These are phyloP conservation scores for Apiospora rasikravindrae DNA, from an alignment of 2,329 filamentous ascomycete genomes.

Conservation along the genomic window DNA sequence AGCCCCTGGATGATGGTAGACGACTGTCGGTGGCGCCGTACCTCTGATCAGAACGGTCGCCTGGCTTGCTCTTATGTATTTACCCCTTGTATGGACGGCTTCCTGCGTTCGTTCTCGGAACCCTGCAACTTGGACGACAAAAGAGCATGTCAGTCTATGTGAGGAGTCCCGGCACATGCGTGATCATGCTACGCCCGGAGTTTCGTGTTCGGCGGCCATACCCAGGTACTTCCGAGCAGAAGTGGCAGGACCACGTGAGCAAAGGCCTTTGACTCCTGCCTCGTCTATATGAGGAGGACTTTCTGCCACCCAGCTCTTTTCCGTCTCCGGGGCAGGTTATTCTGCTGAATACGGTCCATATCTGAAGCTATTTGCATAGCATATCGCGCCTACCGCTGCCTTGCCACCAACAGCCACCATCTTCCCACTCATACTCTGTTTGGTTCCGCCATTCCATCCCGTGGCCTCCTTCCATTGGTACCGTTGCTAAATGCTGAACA, in stretches of 20 bases:
- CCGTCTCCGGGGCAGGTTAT: too few species aligned
- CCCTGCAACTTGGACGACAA: neutral
- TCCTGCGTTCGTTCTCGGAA: neutral
- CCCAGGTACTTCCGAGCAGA: too few species aligned
- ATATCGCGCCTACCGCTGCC: neutral
- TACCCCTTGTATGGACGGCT: neutral
- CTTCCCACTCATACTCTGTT: neutral
- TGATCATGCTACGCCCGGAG: too few species aligned
- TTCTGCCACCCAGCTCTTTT: neutral
- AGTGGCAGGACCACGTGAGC: too few species aligned
- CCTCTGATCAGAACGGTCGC: neutral
- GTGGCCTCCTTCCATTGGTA: too few species aligned
- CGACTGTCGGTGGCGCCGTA: neutral
- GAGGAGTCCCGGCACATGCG: too few species aligned
- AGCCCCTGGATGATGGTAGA: neutral
- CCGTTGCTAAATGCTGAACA: conserved; percentile 45
- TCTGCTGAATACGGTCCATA: neutral
- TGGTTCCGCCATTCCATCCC: neutral
- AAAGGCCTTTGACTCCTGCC: neutral
- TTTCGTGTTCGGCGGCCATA: too few species aligned
- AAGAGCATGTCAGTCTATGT: neutral
- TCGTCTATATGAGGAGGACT: neutral
- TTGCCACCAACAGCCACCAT: neutral
- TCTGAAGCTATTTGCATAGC: neutral
- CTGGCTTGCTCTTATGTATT: neutral